Conservation (phyloP, 257 asterid species). For the Ehretia macrophylla region DNA sequence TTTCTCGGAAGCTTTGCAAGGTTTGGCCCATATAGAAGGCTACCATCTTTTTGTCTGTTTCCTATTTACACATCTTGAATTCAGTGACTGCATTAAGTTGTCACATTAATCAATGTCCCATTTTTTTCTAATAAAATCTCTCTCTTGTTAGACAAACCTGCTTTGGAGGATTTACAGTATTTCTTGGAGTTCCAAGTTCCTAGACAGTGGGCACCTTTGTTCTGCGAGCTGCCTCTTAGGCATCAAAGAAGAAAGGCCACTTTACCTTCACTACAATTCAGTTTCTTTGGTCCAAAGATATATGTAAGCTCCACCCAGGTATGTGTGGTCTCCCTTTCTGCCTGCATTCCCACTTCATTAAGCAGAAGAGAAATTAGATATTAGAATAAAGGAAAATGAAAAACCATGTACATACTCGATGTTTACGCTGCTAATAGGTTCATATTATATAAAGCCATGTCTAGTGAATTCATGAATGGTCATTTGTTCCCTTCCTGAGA, state of each 20-base stretch:
- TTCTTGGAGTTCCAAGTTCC: conserved; percentile 99
- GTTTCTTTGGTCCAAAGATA: conserved; percentile 74
- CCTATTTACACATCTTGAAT: too few relatives aligned
- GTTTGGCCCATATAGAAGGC: too few relatives aligned
- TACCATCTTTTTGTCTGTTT: too few relatives aligned
- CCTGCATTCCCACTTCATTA: background rate
- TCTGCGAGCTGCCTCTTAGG: conserved; percentile 86
- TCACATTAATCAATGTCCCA: too few relatives aligned
- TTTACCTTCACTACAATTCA: conserved; percentile 72
- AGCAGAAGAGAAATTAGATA: background rate
- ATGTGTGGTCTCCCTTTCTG: conserved; percentile 10
- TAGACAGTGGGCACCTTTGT: conserved; percentile 91
- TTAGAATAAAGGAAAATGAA: background rate
- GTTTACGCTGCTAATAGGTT: too few relatives aligned
- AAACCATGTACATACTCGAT: too few relatives aligned
- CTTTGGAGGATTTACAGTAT: conserved; percentile 78
- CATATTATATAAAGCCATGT: too few relatives aligned
- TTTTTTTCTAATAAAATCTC: background rate
- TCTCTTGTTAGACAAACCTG: conserved; percentile 66
- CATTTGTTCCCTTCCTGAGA: too few relatives aligned
- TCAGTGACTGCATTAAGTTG: too few relatives aligned
- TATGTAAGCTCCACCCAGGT: conserved; percentile 83
- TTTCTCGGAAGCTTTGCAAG: too few relatives aligned
- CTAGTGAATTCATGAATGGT: too few relatives aligned
- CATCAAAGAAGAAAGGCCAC: conserved; percentile 81